These are phyloP conservation scores for Pisolithus albus DNA, from an alignment of 768 basidiomycete species.

Conservation along the genomic window DNA sequence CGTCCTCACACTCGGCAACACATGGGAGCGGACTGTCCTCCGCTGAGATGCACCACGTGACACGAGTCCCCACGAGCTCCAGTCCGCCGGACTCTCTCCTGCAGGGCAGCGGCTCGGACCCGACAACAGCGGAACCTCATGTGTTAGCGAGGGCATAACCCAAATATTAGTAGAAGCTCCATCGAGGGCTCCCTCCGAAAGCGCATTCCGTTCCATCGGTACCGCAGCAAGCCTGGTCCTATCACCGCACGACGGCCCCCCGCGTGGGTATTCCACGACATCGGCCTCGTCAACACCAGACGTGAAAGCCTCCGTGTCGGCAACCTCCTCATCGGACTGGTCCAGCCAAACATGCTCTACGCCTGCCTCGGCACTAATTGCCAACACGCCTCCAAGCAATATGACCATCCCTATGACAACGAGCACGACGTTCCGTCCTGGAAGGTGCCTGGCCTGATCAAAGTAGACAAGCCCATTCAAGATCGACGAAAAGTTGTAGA, in stretches of 20 bases:
- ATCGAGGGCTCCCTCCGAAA: slow-evolving; percentile 4
- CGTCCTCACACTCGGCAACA: slow-evolving; percentile 1
- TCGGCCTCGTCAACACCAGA: background rate
- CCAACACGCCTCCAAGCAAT: slow-evolving; percentile 84
- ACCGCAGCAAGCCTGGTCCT: slow-evolving; percentile 1
- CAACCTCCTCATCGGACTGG: slow-evolving; percentile 24
- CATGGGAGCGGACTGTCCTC: background rate
- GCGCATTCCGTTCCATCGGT: slow-evolving; percentile 9
- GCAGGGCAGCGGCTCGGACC: background rate
- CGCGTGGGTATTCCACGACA: background rate
- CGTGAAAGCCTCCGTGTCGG: background rate
- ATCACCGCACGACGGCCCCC: background rate
- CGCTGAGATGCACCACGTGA: background rate
- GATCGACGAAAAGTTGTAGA: slow-evolving; percentile 91
- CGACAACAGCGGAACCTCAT: background rate
- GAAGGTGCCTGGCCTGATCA: slow-evolving; percentile 71
- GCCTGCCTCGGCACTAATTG: slow-evolving; percentile 70
- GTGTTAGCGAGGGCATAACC: background rate
- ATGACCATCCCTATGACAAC: slow-evolving; percentile 72
- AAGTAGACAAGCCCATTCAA: slow-evolving; percentile 87
- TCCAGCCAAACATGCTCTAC: slow-evolving; percentile 47
- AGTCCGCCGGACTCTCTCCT: background rate
- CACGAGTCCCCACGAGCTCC: background rate
- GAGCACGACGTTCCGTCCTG: slow-evolving; percentile 60
- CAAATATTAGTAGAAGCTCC: background rate